Evolutionary conservation across 345 rosid genomes (phyloP), one percentile per base, ranked within the genome.

Genomic region (Pistacia atlantica): DNA sequence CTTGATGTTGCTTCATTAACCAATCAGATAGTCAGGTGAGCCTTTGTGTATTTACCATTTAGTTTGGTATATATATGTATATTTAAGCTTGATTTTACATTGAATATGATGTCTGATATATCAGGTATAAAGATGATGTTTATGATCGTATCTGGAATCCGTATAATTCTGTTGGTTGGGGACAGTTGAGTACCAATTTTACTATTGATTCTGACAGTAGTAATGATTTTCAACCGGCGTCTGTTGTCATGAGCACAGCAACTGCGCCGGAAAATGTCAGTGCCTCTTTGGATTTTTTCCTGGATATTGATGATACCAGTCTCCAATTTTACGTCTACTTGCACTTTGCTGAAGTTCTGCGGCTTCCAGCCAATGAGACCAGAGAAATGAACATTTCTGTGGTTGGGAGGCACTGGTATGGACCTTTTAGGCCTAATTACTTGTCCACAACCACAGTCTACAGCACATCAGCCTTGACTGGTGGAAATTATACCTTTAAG

Each of bases 11-110:
- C 88, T 56, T 73, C 85, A 38, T 14, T 51, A n/a, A 22, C 45
- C 2, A 68, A 65, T 61, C 13, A 4, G 56, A 79, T 61, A 38
- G 68, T 79, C 86, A 88, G 92, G 90, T 87, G 31, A 74, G 37
- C 22, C 16, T 52, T 52, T 14, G 5, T 42, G 45, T 67, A 25
- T 25, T 25, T 25, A 25, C n/a, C 18, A 14, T 1, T 17, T 25
- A 13, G 3, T 51, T 9, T 63, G 10, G 11, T 13, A 0, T 22
- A 4, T 0, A 33, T 10, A 62, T 5, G 1, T 1, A 2, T 51
- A 13, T 63, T 0, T 17, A 8, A 2, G 42, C 20, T 10, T 63
- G 11, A 11, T 11, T 2, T 51, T 9, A 11, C 33, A 25, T 25
- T 3, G 67, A 64, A 38, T 0, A 37, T 6, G 18, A 52, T 7